Evolutionary conservation across 148 eudicot genomes (phyloP).

Genomic region (Dianthus caryophyllus): DNA sequence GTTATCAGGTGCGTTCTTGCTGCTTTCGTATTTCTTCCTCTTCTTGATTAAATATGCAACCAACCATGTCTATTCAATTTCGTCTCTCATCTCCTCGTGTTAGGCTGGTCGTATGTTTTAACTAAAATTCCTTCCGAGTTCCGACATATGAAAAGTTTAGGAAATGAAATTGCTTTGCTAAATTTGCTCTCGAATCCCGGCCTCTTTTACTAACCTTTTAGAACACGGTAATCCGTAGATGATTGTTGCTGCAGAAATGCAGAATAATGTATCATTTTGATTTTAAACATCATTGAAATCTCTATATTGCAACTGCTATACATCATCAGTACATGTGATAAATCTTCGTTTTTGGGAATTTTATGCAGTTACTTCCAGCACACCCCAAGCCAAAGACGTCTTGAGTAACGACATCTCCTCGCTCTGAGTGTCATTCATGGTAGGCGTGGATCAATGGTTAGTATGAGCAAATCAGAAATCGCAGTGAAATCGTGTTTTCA

Average conservation of each 20-base stretch:
- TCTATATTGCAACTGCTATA: no score
- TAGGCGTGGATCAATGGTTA: constrained; percentile 14
- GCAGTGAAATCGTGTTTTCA: neutral
- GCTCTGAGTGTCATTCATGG: constrained; percentile 11
- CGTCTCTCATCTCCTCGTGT: no score
- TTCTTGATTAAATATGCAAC: neutral
- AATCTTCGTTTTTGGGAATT: neutral
- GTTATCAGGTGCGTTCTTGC: constrained; percentile 68
- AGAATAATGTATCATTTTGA: no score
- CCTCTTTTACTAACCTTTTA: no score
- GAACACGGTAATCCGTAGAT: no score
- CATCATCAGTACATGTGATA: no score
- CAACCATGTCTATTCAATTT: neutral
- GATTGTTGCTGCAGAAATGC: neutral
- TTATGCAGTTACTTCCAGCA: constrained; percentile 72
- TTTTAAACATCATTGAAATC: no score
- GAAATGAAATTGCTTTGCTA: no score
- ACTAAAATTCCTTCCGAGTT: no score
- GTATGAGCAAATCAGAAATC: neutral
- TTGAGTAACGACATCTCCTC: constrained; percentile 27
- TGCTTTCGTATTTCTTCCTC: neutral
- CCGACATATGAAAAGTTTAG: no score
- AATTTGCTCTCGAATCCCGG: no score
- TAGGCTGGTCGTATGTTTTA: no score
- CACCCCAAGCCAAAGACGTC: constrained; percentile 65